Conservation (phyloP, 108 stramenopile genomes). For the Cylindrotheca fusiformis region DNA sequence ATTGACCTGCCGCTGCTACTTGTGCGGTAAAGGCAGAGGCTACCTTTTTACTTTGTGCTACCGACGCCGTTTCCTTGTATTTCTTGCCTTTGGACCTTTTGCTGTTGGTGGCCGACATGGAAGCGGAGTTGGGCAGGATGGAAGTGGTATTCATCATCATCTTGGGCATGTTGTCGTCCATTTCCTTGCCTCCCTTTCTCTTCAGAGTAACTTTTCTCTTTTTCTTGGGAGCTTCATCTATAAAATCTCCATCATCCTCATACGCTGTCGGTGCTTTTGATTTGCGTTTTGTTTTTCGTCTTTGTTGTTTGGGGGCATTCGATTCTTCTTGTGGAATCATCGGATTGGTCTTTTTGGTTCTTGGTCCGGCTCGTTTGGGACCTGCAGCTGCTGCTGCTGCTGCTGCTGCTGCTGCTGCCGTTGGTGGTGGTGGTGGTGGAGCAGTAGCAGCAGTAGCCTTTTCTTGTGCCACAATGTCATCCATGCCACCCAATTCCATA, state of each 20-base stretch:
- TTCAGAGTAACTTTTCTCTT: conserved; percentile 17
- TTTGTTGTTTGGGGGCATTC: neutral
- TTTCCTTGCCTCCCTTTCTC: conserved; percentile 11
- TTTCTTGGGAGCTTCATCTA: conserved; percentile 19
- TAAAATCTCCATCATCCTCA: conserved; percentile 26
- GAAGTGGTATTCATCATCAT: neutral
- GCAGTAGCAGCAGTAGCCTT: neutral
- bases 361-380: conserved; percentile 15
- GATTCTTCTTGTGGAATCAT: conserved; percentile 7
- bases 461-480: conserved; percentile 25
- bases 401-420: neutral
- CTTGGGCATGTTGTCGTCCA: neutral
- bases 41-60: conserved; percentile 10
- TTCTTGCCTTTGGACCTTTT: conserved; percentile 18
- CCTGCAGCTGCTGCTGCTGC: neutral
- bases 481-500: conserved; percentile 38
- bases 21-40: neutral
- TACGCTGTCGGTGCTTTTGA: conserved; percentile 20
- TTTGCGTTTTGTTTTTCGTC: conserved; percentile 41
- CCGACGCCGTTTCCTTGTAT: neutral
- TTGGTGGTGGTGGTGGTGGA: neutral
- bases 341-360: conserved; percentile 24
- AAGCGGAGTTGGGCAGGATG: neutral
- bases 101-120: conserved; percentile 4
- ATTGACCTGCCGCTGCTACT: conserved; percentile 36